phyloP scores from a whole-genome alignment of 2,329 filamentous ascomycete species.

The Elsinoe perseae region DNA sequence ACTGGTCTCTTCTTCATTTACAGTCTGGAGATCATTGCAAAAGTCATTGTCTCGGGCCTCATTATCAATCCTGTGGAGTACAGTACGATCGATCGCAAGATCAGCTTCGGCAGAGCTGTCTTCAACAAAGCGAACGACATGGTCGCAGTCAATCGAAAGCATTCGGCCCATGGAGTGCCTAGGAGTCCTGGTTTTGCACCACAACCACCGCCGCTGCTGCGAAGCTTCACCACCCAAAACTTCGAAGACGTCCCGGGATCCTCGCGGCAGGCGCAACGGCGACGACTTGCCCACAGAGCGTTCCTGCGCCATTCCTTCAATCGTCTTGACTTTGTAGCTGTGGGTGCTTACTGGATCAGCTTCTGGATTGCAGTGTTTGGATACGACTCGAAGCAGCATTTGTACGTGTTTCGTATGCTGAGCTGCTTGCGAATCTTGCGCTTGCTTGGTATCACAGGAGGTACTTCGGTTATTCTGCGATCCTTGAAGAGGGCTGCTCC shows the following conservation, averaged over 20 bases:
- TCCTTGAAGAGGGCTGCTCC: slow-evolving; percentile 95
- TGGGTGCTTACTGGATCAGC: slow-evolving; percentile 91
- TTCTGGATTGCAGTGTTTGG: slow-evolving; percentile 65
- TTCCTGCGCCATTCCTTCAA: slow-evolving; percentile 96
- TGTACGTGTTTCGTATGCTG: slow-evolving; percentile 93
- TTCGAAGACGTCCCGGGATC: slow-evolving; percentile 48
- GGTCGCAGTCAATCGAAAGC: slow-evolving; percentile 73
- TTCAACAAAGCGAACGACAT: slow-evolving; percentile 67
- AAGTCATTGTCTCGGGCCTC: slow-evolving; percentile 88
- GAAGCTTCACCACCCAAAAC: slow-evolving; percentile 33
- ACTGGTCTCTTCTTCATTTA: slow-evolving; percentile 81
- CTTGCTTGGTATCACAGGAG: slow-evolving; percentile 83
- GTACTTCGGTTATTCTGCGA: slow-evolving; percentile 87
- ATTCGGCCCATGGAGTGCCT: slow-evolving; percentile 49
- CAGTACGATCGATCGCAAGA: slow-evolving; percentile 74
- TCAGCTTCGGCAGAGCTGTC: slow-evolving; percentile 66
- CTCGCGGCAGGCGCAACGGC: slow-evolving; percentile 68
- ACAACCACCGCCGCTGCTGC: slow-evolving; percentile 26
- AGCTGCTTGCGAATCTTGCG: slow-evolving; percentile 89
- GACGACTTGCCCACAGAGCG: slow-evolving; percentile 79
- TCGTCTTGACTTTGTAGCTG: slow-evolving; percentile 85
- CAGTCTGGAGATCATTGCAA: slow-evolving; percentile 72
- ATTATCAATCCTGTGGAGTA: slow-evolving; percentile 86
- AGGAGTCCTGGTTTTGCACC: slow-evolving; percentile 30
- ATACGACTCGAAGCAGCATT: slow-evolving; percentile 59